Percentiles rank a stretch among this genome's conserved stretches.
Evolutionary conservation across 768 basidiomycete species (phyloP).

Genomic region (Leccinum rimulosum): DNA sequence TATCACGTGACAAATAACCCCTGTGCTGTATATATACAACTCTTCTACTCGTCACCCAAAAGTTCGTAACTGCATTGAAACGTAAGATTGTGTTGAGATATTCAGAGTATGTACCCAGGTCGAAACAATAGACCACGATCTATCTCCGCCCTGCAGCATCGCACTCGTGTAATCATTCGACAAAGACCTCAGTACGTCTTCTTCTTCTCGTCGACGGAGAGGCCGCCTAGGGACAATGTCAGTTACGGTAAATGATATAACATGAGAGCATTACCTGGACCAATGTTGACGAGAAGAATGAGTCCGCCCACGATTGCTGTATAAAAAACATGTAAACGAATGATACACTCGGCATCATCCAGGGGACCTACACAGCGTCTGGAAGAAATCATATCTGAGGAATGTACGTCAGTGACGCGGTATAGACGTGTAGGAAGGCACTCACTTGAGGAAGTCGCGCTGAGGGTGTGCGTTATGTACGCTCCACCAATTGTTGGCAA

Average conservation of each 20-base stretch:
- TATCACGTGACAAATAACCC: conserved; percentile 21
- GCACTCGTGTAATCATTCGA: not conserved
- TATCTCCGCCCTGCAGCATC: conserved; percentile 6
- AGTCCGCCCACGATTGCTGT: conserved; percentile 94
- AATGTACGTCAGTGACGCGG: conserved; percentile 21
- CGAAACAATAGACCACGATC: conserved; percentile 5
- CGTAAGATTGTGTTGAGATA: conserved; percentile 17
- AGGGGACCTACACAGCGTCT: conserved; percentile 69
- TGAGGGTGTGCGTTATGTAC: conserved; percentile 91
- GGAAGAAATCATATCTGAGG: conserved; percentile 95
- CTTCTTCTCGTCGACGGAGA: conserved; percentile 99
- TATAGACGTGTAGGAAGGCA: conserved; percentile 6
- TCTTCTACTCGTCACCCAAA: not conserved
- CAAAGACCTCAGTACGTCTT: conserved; percentile 65
- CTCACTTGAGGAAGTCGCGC: conserved; percentile 95
- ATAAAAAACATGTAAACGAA: conserved; percentile 9
- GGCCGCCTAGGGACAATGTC: conserved; percentile 59
- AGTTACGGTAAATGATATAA: not conserved
- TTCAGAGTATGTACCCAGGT: conserved; percentile 19
- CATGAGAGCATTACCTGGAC: conserved; percentile 63
- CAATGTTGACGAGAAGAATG: conserved; percentile 96
- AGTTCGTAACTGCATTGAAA: conserved; percentile 2
- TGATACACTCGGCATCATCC: not conserved
- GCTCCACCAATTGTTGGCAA: conserved; percentile 99
- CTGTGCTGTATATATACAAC: conserved; percentile 5